Base-by-base conservation (phyloP, 2,329 filamentous ascomycete species). In the Fusarium staphyleae region DNA sequence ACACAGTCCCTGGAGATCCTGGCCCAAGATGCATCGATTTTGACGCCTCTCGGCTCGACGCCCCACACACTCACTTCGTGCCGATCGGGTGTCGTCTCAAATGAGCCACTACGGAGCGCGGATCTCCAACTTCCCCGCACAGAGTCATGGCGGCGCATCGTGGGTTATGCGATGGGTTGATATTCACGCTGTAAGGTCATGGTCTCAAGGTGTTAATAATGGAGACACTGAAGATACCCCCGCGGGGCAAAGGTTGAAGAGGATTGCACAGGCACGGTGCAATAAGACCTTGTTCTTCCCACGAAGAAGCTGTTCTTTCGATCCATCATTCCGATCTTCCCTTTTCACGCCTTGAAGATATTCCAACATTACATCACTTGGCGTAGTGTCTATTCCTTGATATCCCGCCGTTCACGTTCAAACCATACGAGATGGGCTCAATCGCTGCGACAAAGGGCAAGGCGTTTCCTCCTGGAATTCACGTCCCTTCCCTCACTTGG, bases 401-500 rank as follows among this genome's bases (percentile, higher is more conserved):
- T 28, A 32, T 24, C 14, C 19, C 29, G 12, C n/a, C 18, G 14
- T 22, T 14, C 33, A 55, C 5, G 3, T 3, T n/a, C n/a, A 24
- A 40, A 33, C 26, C 22, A 46, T 26, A 29, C 48, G 67, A 19
- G 16, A 69, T 70, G 66, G 65, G 69, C 33, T 68, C 69, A 55
- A 65, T 69, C 37, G 55, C 65, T 28, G 48, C 65, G 14, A 45
- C 63, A 48, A 54, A 65, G 55, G 53, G 49, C 30, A 70, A 69
- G 61, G 33, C 75, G 5, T 78, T 75, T 57, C 78, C 80, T 24
- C 74, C 77, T 1, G 81, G 81, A 4, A 80, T 85, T 40, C 82
- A 85, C 56, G 81, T 81, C n/a, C 82, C 81, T 1, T 78, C 75
- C 15, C 66, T 85, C 62, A 85, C 82, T 3, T 85, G 77, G 75